Percentiles rank a stretch among this genome's conserved stretches.
phyloP scores from a whole-genome alignment of 352 stramenopile species.

The Aphanomyces invadans region DNA sequence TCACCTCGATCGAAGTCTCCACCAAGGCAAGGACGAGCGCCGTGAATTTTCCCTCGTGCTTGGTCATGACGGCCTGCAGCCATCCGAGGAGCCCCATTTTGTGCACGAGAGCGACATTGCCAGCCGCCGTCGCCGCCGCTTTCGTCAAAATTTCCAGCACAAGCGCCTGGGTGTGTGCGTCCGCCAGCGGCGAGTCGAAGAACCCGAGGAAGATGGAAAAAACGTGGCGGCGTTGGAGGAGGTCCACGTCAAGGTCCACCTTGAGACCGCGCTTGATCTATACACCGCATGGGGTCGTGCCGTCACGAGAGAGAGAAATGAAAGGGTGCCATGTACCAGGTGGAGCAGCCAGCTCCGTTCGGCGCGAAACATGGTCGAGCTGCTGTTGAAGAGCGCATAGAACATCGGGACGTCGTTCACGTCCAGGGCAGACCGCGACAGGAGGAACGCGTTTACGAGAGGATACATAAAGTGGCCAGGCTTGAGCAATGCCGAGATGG shows the following conservation, averaged over 20 bases:
- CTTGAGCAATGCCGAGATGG: constrained; percentile 53
- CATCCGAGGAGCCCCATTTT: constrained; percentile 64
- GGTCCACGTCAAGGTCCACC: constrained; percentile 49
- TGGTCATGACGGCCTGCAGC: constrained; percentile 36
- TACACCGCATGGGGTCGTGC: not conserved
- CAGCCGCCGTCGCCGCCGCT: constrained; percentile 41
- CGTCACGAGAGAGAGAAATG: not conserved
- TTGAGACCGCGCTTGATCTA: constrained; percentile 43
- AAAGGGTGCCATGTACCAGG: constrained; percentile 33
- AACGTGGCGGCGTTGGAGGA: constrained; percentile 71
- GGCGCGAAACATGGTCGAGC: constrained; percentile 62
- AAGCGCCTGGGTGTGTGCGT: constrained; percentile 67
- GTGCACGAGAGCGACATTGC: constrained; percentile 45
- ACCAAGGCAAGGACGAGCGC: not conserved
- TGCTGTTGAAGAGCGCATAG: constrained; percentile 81
- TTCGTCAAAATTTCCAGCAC: constrained; percentile 52
- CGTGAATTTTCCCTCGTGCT: not conserved
- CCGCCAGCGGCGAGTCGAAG: constrained; percentile 60
- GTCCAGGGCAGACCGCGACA: constrained; percentile 70
- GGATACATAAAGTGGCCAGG: constrained; percentile 67
- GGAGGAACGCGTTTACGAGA: constrained; percentile 76
- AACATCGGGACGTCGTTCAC: constrained; percentile 82
- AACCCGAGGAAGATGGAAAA: constrained; percentile 78
- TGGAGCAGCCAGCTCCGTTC: constrained; percentile 81
- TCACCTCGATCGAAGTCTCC: not conserved